These are phyloP conservation scores for Penicillium chermesinum DNA, from an alignment of 495 filamentous ascomycete genomes.

Conservation along the genomic window DNA sequence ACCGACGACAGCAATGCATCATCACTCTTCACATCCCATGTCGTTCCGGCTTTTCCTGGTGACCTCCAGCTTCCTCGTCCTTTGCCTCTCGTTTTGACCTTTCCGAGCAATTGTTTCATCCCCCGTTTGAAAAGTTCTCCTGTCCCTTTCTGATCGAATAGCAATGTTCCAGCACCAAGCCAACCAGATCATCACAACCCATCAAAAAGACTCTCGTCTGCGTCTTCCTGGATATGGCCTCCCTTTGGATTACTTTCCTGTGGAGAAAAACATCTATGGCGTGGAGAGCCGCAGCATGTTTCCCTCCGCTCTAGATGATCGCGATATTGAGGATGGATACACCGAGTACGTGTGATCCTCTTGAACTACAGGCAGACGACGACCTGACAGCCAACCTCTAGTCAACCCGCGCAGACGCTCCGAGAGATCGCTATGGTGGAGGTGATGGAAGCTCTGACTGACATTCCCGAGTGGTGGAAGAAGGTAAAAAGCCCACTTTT, in stretches of 20 bases:
- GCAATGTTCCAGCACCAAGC: constrained; percentile 22
- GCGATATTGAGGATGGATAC: constrained; percentile 32
- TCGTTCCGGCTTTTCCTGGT: neutral
- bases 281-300: constrained; percentile 26
- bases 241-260: constrained; percentile 31
- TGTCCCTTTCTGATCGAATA: neutral
- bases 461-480: constrained; percentile 48
- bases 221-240: constrained; percentile 39
- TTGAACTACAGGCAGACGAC: neutral
- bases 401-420: constrained; percentile 32
- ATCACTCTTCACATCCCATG: constrained; percentile 1
- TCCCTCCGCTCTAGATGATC: constrained; percentile 26
- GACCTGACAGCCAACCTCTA: constrained; percentile 5
- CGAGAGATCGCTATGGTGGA: constrained; percentile 35
- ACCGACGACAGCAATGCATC: constrained; percentile 22
- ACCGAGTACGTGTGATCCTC: constrained; percentile 20
- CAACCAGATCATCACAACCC: constrained; percentile 1
- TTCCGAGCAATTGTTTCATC: neutral
- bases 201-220: constrained; percentile 14
- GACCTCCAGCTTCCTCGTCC: too few relatives aligned
- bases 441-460: constrained; percentile 38
- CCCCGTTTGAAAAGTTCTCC: neutral
- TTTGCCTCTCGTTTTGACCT: neutral
- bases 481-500: constrained; percentile 32
- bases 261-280: constrained; percentile 28